These are phyloP conservation scores for Alternaria triticina DNA, from an alignment of 2,329 filamentous ascomycete genomes.

Conservation along the genomic window DNA sequence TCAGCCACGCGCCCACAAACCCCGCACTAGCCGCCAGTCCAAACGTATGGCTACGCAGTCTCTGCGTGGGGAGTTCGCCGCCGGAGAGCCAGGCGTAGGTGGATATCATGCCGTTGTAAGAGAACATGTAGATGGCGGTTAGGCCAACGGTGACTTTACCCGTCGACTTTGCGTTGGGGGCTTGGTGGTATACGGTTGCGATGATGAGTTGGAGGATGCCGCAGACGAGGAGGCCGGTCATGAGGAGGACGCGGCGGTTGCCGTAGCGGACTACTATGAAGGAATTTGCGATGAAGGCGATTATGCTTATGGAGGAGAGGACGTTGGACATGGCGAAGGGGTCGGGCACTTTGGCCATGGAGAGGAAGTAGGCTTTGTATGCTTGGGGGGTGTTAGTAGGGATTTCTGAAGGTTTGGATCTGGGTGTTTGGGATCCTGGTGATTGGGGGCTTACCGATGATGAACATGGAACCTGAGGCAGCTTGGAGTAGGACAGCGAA, in stretches of 20 bases:
- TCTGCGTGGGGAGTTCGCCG: conserved; percentile 64
- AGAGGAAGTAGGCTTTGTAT: conserved; percentile 64
- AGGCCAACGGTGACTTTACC: conserved; percentile 61
- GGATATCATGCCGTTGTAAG: conserved; percentile 61
- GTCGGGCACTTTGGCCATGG: conserved; percentile 63
- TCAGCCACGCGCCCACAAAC: conserved; percentile 62
- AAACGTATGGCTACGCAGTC: conserved; percentile 64
- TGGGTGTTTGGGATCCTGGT: too few species aligned
- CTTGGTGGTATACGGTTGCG: conserved; percentile 59
- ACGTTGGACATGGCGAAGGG: conserved; percentile 65
- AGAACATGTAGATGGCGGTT: conserved; percentile 61
- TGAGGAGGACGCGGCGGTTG: conserved; percentile 61
- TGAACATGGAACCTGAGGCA: conserved; percentile 49
- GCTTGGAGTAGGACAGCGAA: conserved; percentile 46
- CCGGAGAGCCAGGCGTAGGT: conserved; percentile 65
- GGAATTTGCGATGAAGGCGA: conserved; percentile 63
- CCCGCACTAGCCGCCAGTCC: conserved; percentile 60
- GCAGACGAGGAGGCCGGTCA: conserved; percentile 58
- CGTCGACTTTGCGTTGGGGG: conserved; percentile 43
- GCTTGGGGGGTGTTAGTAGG: conserved; percentile 18
- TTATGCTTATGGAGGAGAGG: conserved; percentile 60
- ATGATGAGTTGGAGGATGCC: conserved; percentile 62
- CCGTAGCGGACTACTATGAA: conserved; percentile 61
- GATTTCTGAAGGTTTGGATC: too few species aligned
- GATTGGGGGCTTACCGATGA: conserved; percentile 47